Percentiles rank a stretch among this genome's conserved stretches.
These are phyloP conservation scores for Yueomyces sp. DNA, from an alignment of 805 yeast species.

Conservation along the genomic window DNA sequence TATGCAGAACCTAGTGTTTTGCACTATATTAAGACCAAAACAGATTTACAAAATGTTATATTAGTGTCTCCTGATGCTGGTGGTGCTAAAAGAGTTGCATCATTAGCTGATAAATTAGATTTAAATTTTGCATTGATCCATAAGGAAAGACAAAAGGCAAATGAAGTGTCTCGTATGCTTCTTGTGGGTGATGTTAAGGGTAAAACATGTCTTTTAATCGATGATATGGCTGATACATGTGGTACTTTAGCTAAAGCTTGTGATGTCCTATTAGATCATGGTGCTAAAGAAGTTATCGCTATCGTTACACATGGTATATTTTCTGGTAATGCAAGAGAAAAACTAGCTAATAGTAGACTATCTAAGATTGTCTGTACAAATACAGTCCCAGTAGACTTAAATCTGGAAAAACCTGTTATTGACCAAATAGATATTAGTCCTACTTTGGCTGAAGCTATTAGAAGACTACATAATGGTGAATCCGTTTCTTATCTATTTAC, in stretches of 20 bases:
- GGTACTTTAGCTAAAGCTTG: constrained; percentile 95
- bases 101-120: constrained; percentile 83
- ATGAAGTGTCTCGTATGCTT: constrained; percentile 91
- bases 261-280: constrained; percentile 64
- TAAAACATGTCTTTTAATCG: constrained; percentile 75
- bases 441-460: constrained; percentile 66
- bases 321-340: constrained; percentile 69
- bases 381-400: constrained; percentile 72
- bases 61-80: constrained; percentile 98
- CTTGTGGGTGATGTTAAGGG: constrained; percentile 86
- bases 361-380: constrained; percentile 79
- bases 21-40: constrained; percentile 59
- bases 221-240: constrained; percentile 98
- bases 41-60: constrained; percentile 45
- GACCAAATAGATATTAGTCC: constrained; percentile 49
- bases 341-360: constrained; percentile 53
- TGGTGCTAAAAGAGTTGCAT: constrained; percentile 95
- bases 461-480: constrained; percentile 81
- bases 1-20: constrained; percentile 91
- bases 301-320: constrained; percentile 93
- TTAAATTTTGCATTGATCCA: constrained; percentile 91
- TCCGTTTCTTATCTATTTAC: constrained; percentile 66
- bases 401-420: constrained; percentile 32
- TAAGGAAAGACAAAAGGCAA: constrained; percentile 89
- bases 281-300: constrained; percentile 79